A percentile compares a stretch with the other conserved stretches of the same genome.
Conservation (phyloP, 805 yeast species). For the Priceomyces castillae region DNA sequence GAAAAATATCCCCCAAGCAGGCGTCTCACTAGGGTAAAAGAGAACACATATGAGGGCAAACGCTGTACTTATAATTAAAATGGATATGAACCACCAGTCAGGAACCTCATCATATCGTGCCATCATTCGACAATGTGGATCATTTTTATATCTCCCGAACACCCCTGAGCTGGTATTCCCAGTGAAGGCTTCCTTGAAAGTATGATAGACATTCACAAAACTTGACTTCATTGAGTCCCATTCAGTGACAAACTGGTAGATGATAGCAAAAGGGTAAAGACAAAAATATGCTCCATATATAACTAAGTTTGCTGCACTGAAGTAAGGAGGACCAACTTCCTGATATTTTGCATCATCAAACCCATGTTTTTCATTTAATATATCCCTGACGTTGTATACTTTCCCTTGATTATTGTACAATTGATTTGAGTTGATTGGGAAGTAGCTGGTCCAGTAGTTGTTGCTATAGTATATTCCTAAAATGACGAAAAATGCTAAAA, state of each 20-base stretch:
- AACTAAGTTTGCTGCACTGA: constrained; percentile 59
- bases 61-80: constrained; percentile 45
- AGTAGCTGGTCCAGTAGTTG: constrained; percentile 47
- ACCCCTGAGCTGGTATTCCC: constrained; percentile 10
- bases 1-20: constrained; percentile 61
- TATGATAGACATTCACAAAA: constrained; percentile 31
- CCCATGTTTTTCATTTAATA: constrained; percentile 41
- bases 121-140: constrained; percentile 61
- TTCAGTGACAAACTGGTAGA: constrained; percentile 47
- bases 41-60: constrained; percentile 45
- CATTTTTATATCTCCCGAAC: constrained; percentile 34
- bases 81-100: constrained; percentile 61
- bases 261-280: constrained; percentile 53
- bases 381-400: constrained; percentile 43
- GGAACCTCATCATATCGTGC: constrained; percentile 65
- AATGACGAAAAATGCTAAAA: constrained; percentile 33
- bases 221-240: constrained; percentile 41
- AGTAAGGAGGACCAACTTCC: constrained; percentile 64
- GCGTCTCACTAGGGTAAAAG: constrained; percentile 52
- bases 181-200: constrained; percentile 27
- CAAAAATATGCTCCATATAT: constrained; percentile 57
- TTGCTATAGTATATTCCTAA: constrained; percentile 43
- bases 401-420: constrained; percentile 53
- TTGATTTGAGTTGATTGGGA: constrained; percentile 52
- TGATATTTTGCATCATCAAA: constrained; percentile 49